Evolutionary conservation across 192 early-diverging fungal genomes (phyloP), one percentile per base, ranked within the genome.

Genomic region (Coemansia sp.): DNA sequence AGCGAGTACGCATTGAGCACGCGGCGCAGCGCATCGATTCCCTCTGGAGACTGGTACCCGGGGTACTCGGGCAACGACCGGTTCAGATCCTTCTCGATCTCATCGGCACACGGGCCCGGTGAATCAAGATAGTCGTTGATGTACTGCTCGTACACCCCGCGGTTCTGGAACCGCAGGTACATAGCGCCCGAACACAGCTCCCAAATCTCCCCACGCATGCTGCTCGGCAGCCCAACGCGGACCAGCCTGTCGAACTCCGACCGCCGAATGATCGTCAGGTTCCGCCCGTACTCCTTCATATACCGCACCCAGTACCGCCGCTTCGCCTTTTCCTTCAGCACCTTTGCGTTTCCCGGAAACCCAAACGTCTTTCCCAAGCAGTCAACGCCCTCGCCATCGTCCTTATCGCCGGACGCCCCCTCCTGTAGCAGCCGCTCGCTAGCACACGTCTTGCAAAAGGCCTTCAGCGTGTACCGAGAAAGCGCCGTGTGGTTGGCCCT

Each of bases 31-130:
- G 93, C 89, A 45, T 94, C 87, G 56, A 99, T 98, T 1, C 98
- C 98, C 75, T 98, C 89, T 18, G 87, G 85, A 1, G 79, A 89
- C 78, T 98, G 96, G 84, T 94, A 99, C 0, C 92, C 96, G 4
- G 88, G 69, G 75, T 97, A 98, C 77, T 98, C 97, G 6, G 97
- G 97, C 40, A 99, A 74, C 61, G 93, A 94, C 74, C 93, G 85
- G 63, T 93, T 97, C 65, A 98, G 74, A 67, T 98, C 96, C 79
- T 98, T 98, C 62, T 98, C 96, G 64, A 98, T 98, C 74, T 97
- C 96, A 45, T 96, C 96, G 0, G 89, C 88, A 26, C 90, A 93
- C 15, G 94, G 83, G 0, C 93, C 94, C n/a, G 84, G 77, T 44
- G 85, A 85, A 18, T 89, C 91, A 32, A 85, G 82, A 53, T 95